Conservation (phyloP, 106 monocot species). For the Phalaenopsis equestris region DNA sequence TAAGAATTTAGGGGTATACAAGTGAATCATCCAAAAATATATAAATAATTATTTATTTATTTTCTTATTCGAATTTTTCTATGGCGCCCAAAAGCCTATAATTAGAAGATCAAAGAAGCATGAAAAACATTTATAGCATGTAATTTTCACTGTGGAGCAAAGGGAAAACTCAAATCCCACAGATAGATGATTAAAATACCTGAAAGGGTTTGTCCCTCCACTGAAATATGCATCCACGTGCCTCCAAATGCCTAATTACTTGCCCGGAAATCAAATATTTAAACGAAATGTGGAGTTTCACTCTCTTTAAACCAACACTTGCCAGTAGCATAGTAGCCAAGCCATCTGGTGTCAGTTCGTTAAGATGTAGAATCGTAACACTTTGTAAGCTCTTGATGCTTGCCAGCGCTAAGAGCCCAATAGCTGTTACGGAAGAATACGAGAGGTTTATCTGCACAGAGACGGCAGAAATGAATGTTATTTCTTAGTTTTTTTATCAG, state of each 20-base stretch:
- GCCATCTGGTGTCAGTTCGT: constrained; percentile 43
- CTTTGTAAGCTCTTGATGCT: constrained; percentile 53
- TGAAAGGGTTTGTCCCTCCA: constrained; percentile 73
- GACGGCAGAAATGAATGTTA: neutral
- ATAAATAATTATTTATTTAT: too few relatives aligned
- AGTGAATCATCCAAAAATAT: too few relatives aligned
- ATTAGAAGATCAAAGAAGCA: too few relatives aligned
- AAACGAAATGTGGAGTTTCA: constrained; percentile 61
- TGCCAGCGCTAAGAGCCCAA: constrained; percentile 61
- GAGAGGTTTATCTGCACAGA: constrained; percentile 72
- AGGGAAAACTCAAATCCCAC: too few relatives aligned
- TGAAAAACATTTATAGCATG: too few relatives aligned
- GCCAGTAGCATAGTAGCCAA: constrained; percentile 47
- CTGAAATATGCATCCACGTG: constrained; percentile 60
- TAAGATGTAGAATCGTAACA: constrained; percentile 57
- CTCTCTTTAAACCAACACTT: constrained; percentile 49
- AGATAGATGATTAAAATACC: constrained; percentile 19
- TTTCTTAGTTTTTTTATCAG: too few relatives aligned
- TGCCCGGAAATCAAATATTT: constrained; percentile 39
- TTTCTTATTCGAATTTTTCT: too few relatives aligned
- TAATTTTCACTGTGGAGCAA: too few relatives aligned
- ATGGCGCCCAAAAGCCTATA: too few relatives aligned
- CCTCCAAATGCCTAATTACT: constrained; percentile 40
- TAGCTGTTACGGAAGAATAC: constrained; percentile 66
- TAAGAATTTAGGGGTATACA: too few relatives aligned